Base-by-base conservation (phyloP, 805 yeast genomes). In the Pichia californica region DNA sequence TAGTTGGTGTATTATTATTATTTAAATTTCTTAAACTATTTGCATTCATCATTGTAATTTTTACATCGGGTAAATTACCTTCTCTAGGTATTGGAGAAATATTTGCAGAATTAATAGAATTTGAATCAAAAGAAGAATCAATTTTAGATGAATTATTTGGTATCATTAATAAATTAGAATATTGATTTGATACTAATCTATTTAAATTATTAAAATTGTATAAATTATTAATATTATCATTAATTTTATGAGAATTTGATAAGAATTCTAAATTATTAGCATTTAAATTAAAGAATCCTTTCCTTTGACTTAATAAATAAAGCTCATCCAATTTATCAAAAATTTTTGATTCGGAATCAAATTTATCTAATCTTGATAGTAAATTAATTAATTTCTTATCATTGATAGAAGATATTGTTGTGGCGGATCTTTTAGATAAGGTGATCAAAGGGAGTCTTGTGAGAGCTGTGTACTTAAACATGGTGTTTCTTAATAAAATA, bases 321-420 rank as follows among this genome's bases (percentile, higher is more conserved):
- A 62, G 47, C 10, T 53, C 54, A 40, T 62, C 66, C 6, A 62
- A 45, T 40, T 61, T 59, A 20, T 54, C 50, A 33, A 62, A 60
- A 5, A 62, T 61, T 6, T 52, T 36, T 1, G 58, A 48, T 7
- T 53, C 50, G 1, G 49, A 41, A 40, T 60, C 55, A 40, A 62
- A 62, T 29, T 53, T 57, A 31, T 54, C 62, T 26, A 62, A 41
- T 41, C 63, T 55, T 2, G 59, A 46, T 11, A 62, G 47, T 30
- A 61, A 35, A 29, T 48, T 51, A n/a, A 54, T 52, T 40, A 60
- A 40, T 40, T 61, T 58, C 7, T 56, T 53, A 41, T 61, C 63
- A 36, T 61, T 57, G 13, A 56, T 52, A 4, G 62, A 45, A 3
- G 56, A 29, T 10, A 61, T 53, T 2, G 54, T 40, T 1, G 64